Evolutionary conservation across 106 monocot species (phyloP).

Genomic region (Gastrodia elata): DNA sequence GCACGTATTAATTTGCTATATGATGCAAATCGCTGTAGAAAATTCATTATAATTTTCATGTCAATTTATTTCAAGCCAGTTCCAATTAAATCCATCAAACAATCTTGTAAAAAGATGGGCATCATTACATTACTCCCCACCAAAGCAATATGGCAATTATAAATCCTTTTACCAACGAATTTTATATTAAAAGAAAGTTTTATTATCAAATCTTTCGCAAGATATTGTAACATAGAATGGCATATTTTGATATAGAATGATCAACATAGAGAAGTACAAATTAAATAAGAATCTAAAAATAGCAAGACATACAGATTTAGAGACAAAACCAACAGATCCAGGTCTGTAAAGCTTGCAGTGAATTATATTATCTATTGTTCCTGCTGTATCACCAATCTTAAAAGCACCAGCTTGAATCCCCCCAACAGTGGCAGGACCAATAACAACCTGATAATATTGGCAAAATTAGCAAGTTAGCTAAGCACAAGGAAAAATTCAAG

Average conservation of each 20-base stretch:
- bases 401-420: constrained; percentile 99
- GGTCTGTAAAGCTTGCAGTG: constrained; percentile 94
- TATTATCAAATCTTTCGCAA: not conserved
- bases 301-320: constrained; percentile 73
- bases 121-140: not conserved
- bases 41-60: not conserved
- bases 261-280: not conserved
- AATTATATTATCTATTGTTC: constrained; percentile 97
- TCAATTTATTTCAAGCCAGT: not conserved
- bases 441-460: constrained; percentile 49
- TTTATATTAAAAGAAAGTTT: not conserved
- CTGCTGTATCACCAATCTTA: constrained; percentile 98
- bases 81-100: not conserved
- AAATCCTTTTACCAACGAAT: not conserved
- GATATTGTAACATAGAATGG: not conserved
- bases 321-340: constrained; percentile 97
- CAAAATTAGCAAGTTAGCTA: not conserved
- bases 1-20: not conserved
- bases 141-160: not conserved
- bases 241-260: no score
- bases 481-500: not conserved
- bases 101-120: not conserved
- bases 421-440: constrained; percentile 98
- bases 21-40: not conserved
- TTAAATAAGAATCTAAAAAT: not conserved